Conservation (phyloP, 169 alveolate genomes). For the Plasmodium ovale region DNA sequence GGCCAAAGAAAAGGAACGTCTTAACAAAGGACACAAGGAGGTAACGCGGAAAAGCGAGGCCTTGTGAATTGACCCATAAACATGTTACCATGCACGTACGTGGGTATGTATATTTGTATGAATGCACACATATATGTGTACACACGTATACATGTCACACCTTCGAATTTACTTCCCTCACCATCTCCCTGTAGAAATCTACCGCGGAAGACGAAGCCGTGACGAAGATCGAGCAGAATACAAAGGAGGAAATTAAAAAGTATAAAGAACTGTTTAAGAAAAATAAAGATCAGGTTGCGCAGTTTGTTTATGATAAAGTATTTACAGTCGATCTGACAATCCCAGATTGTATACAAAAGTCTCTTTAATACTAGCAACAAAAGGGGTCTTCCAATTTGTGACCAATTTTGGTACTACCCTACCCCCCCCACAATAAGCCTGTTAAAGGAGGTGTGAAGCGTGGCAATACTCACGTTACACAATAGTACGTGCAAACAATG, state of each 20-base stretch:
- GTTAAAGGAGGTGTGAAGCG: no score
- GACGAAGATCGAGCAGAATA: conserved; percentile 55
- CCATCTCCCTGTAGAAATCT: conserved; percentile 6
- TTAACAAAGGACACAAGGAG: conserved; percentile 80
- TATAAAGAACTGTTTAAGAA: conserved; percentile 61
- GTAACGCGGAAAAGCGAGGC: conserved; percentile 10
- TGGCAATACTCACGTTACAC: no score
- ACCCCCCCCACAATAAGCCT: no score
- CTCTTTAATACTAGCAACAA: not conserved
- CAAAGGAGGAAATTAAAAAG: conserved; percentile 67
- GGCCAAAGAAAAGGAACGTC: conserved; percentile 82
- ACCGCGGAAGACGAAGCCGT: conserved; percentile 73
- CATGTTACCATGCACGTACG: not conserved
- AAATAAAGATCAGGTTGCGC: conserved; percentile 72
- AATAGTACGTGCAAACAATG: no score
- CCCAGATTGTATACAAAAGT: conserved; percentile 59
- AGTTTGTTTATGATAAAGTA: conserved; percentile 59
- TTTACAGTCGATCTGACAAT: conserved; percentile 56
- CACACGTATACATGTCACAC: not conserved
- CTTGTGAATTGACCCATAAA: not conserved
- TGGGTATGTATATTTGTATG: not conserved
- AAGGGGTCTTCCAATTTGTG: no score
- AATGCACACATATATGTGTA: not conserved
- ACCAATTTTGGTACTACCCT: no score
- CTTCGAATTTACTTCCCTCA: not conserved